These are phyloP conservation scores for Rhizopus microsporus DNA, from an alignment of 371 early-diverging fungal species.

Conservation along the genomic window DNA sequence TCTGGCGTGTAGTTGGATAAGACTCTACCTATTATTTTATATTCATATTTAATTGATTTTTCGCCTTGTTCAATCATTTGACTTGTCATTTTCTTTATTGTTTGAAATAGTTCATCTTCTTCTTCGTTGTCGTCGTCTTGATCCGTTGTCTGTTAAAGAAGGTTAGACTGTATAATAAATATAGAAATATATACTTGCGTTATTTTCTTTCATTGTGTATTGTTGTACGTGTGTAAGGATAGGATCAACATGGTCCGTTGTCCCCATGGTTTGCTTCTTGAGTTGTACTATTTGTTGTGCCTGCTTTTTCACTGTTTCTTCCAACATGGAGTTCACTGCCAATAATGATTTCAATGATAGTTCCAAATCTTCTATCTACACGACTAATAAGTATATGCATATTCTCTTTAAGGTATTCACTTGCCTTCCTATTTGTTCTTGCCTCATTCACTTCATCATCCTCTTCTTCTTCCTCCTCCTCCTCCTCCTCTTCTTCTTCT, in stretches of 20 bases:
- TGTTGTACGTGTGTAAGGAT: slow-evolving; percentile 1
- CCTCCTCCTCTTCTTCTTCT: slow-evolving; percentile 14
- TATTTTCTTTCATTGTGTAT: slow-evolving; percentile 3
- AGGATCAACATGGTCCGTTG: background rate
- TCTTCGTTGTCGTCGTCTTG: slow-evolving; percentile 42
- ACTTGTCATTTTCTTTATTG: slow-evolving; percentile 40
- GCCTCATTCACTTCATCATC: slow-evolving; percentile 39
- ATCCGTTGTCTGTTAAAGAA: background rate
- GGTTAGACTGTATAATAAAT: too few relatives aligned
- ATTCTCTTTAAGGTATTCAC: background rate
- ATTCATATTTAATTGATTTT: slow-evolving; percentile 42
- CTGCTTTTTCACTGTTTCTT: slow-evolving; percentile 52
- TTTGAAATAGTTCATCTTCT: slow-evolving; percentile 42
- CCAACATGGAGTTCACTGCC: slow-evolving; percentile 54
- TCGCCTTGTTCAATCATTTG: slow-evolving; percentile 43
- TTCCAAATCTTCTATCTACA: slow-evolving; percentile 56
- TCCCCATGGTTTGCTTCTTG: slow-evolving; percentile 25
- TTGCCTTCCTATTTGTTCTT: slow-evolving; percentile 48
- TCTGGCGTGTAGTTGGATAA: slow-evolving; percentile 30
- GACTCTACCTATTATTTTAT: slow-evolving; percentile 41
- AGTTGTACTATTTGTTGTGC: slow-evolving; percentile 48
- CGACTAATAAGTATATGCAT: background rate
- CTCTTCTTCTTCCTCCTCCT: slow-evolving; percentile 24
- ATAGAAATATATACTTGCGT: background rate
- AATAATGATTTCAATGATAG: slow-evolving; percentile 51